A percentile compares a stretch with the other conserved stretches of the same genome.
Evolutionary conservation across 169 alveolate species (phyloP).

Genomic region (Perkinsus marinus): DNA sequence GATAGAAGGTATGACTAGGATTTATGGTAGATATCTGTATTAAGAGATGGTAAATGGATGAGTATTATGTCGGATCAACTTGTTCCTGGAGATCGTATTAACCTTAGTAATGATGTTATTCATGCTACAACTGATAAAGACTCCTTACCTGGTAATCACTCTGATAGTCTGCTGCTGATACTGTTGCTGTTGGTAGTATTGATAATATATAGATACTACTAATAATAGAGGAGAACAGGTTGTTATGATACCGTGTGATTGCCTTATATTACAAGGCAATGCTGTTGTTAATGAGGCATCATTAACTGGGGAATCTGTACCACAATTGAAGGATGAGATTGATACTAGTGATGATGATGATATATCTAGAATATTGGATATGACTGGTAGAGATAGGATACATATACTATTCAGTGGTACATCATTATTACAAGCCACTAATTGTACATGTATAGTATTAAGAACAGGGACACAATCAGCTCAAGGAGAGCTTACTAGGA

Average conservation of each 20-base stretch:
- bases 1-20: no score
- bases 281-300: slow-evolving; percentile 73
- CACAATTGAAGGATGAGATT: slow-evolving; percentile 63
- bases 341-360: slow-evolving; percentile 31
- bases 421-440: neutral
- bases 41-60: neutral
- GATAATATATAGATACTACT: no score
- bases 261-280: slow-evolving; percentile 47
- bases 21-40: neutral
- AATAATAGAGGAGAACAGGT: neutral
- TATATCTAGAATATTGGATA: neutral
- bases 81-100: neutral
- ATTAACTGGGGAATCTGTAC: slow-evolving; percentile 73
- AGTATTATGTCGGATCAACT: neutral
- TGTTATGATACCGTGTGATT: slow-evolving; percentile 30
- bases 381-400: neutral
- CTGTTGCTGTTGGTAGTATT: neutral
- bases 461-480: neutral
- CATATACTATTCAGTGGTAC: neutral
- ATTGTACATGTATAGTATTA: neutral
- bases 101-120: neutral
- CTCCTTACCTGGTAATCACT: neutral
- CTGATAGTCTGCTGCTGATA: neutral
- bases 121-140: neutral
- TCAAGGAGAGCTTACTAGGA: neutral